Percentiles rank a stretch among this genome's conserved stretches.
Evolutionary conservation across 2,329 filamentous ascomycete species (phyloP).

Genomic region (Alternaria novae-zelandiae): DNA sequence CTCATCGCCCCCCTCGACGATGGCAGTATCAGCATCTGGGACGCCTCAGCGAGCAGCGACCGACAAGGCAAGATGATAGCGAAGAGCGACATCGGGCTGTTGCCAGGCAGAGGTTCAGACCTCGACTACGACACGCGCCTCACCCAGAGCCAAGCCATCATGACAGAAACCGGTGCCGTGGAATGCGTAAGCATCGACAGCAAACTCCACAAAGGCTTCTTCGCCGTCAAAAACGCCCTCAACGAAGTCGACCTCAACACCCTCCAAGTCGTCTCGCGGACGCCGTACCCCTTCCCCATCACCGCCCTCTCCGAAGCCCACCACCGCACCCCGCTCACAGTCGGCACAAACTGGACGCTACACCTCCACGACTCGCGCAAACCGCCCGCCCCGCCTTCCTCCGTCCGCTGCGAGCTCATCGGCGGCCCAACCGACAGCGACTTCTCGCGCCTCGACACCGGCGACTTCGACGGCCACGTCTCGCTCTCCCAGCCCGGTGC

Average conservation of each 20-base stretch:
- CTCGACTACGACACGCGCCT: constrained; percentile 54
- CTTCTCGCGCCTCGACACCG: constrained; percentile 57
- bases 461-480: constrained; percentile 65
- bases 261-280: constrained; percentile 70
- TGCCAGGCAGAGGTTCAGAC: constrained; percentile 63
- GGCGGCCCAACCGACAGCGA: constrained; percentile 28
- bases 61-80: constrained; percentile 69
- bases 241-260: constrained; percentile 83
- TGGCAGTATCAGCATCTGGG: constrained; percentile 87
- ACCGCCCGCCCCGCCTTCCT: constrained; percentile 20
- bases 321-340: constrained; percentile 73
- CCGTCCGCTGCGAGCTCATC: constrained; percentile 39
- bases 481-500: constrained; percentile 81
- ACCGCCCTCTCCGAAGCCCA: constrained; percentile 77
- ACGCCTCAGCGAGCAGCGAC: constrained; percentile 60
- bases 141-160: constrained; percentile 58
- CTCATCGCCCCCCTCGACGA: constrained; percentile 83
- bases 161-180: constrained; percentile 74
- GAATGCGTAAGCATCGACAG: constrained; percentile 85
- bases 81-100: constrained; percentile 69
- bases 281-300: constrained; percentile 80
- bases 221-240: constrained; percentile 78
- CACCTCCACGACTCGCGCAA: constrained; percentile 81
- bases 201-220: constrained; percentile 70
- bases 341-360: constrained; percentile 81